Evolutionary conservation across 257 asterid genomes (phyloP).

Genomic region (Linaria vulgaris): DNA sequence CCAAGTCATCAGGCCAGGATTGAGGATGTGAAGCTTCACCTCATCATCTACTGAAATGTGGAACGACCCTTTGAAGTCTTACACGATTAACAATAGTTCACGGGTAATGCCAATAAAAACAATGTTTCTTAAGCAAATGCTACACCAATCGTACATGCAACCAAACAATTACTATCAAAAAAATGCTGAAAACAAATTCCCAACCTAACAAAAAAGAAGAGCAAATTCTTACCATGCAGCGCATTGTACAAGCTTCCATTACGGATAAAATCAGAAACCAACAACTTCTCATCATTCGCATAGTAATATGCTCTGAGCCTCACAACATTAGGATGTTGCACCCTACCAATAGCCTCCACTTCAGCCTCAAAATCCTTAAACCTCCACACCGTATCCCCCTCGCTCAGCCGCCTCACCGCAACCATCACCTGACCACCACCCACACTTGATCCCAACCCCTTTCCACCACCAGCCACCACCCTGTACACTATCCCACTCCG

Average conservation of each 20-base stretch:
- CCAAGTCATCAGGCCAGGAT: no score
- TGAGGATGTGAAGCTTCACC: no score
- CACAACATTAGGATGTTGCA: constrained; percentile 81
- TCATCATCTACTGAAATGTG: neutral
- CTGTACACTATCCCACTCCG: constrained; percentile 88
- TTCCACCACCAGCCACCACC: constrained; percentile 76
- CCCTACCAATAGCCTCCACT: constrained; percentile 73
- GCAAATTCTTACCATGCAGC: constrained; percentile 65
- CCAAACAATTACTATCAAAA: neutral
- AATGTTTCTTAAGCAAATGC: neutral
- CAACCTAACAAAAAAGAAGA: neutral
- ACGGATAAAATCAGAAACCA: constrained; percentile 67
- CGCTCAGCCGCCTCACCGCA: constrained; percentile 89
- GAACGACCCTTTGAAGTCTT: neutral
- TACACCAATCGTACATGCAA: neutral
- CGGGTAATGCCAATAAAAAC: neutral
- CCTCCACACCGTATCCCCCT: constrained; percentile 67
- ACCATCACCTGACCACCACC: constrained; percentile 48
- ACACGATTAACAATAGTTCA: neutral
- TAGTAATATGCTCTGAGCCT: constrained; percentile 82
- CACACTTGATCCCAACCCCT: constrained; percentile 26
- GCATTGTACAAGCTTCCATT: constrained; percentile 82
- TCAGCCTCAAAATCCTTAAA: constrained; percentile 83
- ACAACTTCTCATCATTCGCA: constrained; percentile 85
- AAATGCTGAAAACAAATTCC: neutral